Evolutionary conservation across 2,329 filamentous ascomycete genomes (phyloP).

Genomic region (Leptographium procerum): DNA sequence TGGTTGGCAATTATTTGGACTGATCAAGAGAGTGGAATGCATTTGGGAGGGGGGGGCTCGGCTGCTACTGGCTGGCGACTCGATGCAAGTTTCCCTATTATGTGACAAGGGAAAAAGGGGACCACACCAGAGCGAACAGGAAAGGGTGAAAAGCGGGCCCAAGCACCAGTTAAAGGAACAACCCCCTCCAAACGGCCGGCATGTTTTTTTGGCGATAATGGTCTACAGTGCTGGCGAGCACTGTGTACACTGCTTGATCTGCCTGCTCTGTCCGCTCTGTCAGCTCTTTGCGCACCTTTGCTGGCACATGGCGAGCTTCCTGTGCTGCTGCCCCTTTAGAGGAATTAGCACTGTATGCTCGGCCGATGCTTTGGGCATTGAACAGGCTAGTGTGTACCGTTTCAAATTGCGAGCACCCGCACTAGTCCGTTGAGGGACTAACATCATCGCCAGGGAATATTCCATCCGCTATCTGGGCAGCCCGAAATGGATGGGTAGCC

Average conservation of each 20-base stretch:
- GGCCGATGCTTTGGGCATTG: background rate
- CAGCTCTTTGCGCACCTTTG: background rate
- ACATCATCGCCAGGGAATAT: background rate
- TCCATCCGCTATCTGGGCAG: background rate
- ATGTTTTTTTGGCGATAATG: background rate
- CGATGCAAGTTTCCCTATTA: conserved; percentile 1
- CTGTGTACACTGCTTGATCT: background rate
- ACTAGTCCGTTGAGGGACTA: conserved; percentile 3
- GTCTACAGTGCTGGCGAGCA: background rate
- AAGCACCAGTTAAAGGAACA: background rate
- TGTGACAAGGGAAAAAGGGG: conserved; percentile 2
- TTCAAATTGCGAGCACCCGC: conserved; percentile 10
- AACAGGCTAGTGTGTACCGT: conserved; percentile 1
- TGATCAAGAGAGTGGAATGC: background rate
- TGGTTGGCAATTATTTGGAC: conserved; percentile 6
- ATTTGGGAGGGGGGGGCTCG: background rate
- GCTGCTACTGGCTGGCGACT: conserved; percentile 4
- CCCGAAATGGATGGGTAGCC: background rate
- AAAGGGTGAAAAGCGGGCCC: background rate
- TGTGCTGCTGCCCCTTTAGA: background rate
- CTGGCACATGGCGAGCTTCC: background rate
- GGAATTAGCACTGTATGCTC: background rate
- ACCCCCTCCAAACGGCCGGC: background rate
- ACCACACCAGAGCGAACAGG: background rate
- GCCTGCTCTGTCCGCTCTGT: background rate